phyloP scores from a whole-genome alignment of 202 grass and related monocot genomes.

The Zizania palustris region DNA sequence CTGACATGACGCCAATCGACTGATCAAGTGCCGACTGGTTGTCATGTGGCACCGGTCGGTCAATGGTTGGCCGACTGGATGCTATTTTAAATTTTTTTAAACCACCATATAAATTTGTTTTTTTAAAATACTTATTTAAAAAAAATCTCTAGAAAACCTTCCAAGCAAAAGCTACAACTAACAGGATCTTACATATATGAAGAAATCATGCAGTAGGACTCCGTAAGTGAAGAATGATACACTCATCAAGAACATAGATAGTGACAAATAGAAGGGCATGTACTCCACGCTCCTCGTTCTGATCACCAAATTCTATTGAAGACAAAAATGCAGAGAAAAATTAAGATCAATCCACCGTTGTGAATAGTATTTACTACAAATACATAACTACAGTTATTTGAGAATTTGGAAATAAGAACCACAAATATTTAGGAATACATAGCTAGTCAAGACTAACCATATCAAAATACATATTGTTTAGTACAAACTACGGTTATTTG shows the following conservation, averaged over 20 bases:
- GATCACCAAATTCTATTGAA: conserved; percentile 82
- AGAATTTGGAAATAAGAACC: no score
- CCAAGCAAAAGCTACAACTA: conserved; percentile 29
- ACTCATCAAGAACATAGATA: conserved; percentile 93
- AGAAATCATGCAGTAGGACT: conserved; percentile 72
- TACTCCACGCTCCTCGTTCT: conserved; percentile 84
- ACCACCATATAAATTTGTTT: no score
- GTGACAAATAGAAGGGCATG: conserved; percentile 94
- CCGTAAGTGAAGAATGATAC: conserved; percentile 82
- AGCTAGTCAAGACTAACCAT: background rate
- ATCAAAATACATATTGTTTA: background rate
- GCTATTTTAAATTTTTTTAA: no score
- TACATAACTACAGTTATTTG: no score
- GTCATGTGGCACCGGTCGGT: no score
- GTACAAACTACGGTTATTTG: background rate
- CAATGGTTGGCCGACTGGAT: no score
- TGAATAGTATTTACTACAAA: background rate
- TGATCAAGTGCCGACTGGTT: no score
- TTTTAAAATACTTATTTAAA: no score
- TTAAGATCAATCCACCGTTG: background rate
- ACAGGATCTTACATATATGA: conserved; percentile 44
- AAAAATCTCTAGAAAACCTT: conserved; percentile 51
- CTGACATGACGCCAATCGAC: no score
- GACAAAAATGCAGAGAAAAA: background rate
- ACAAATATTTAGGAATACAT: no score